Evolutionary conservation across 163 green algal genomes (phyloP), one percentile per base, ranked within the genome.

Genomic region (Scenedesmus sp.): DNA sequence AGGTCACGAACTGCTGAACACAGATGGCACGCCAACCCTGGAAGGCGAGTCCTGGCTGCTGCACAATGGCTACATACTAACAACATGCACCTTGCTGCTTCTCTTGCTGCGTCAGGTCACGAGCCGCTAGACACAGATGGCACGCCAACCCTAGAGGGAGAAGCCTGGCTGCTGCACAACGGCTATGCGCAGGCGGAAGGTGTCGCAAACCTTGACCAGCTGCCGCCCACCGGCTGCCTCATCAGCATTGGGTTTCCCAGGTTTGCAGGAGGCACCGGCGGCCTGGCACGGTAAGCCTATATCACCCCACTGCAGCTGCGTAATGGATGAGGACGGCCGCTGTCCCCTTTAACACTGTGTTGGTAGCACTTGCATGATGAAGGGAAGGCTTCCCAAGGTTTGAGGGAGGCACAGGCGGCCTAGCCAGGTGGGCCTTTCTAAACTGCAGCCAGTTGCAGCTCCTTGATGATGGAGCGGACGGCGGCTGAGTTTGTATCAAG

Each of bases 81-180:
- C 34, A 46, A 46, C 34, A 46, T 46, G 34, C 34, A 46, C 34
- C 34, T 46, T 46, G 9, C 62, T 70, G 62, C 62, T 18, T 70
- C 12, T 15, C 9, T 66, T 70, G 62, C 62, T 70, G 62, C 62
- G 2, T 70, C 59, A 70, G 62, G 62, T 20, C 73, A 62, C 9
- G 46, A 85, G 85, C 85, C 85, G 8, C 64, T 89, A 15, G 85
- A 89, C 85, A 89, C 85, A 52, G 85, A 89, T 16, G 62, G 34
- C 10, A 89, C 85, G n/a, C 85, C 85, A 7, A 66, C n/a, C 6
- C 85, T 89, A 26, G 34, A 89, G 52, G 85, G 85, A 20, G 85
- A 89, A 18, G 62, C 54, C 4, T 89, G 85, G 85, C 55, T 89
- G 85, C 34, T 89, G 52, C 85, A 82, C 70, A 82, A 89, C 23